Evolutionary conservation across 306 rosid species (phyloP).

Genomic region (Cicer chorassanicum): DNA sequence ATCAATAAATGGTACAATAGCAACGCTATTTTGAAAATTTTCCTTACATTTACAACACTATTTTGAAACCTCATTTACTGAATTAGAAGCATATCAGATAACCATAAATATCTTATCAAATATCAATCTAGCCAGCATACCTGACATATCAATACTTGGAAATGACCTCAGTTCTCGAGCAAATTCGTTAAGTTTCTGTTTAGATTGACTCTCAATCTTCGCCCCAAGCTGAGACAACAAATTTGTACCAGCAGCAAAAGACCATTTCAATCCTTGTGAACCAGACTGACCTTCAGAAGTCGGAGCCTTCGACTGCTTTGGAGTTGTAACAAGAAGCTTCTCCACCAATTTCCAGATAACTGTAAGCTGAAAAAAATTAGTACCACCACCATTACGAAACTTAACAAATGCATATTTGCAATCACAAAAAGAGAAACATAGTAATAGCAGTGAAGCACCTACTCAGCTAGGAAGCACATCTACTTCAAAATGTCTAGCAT

Average conservation of each 20-base stretch:
- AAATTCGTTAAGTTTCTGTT: slow-evolving; percentile 88
- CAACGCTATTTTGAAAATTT: slow-evolving; percentile 2
- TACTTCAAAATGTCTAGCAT: slow-evolving; percentile 15
- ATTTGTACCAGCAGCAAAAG: slow-evolving; percentile 77
- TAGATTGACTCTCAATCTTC: slow-evolving; percentile 83
- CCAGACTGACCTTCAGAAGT: slow-evolving; percentile 58
- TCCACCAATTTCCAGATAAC: slow-evolving; percentile 96
- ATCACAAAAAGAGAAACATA: slow-evolving; percentile 25
- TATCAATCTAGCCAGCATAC: slow-evolving; percentile 57
- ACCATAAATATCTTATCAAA: slow-evolving; percentile 19
- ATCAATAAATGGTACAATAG: background rate
- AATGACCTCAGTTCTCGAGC: slow-evolving; percentile 84
- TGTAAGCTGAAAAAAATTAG: slow-evolving; percentile 88
- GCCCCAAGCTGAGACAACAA: slow-evolving; percentile 73
- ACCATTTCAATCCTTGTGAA: slow-evolving; percentile 77
- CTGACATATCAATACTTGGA: slow-evolving; percentile 89
- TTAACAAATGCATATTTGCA: slow-evolving; percentile 26
- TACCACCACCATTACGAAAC: slow-evolving; percentile 53
- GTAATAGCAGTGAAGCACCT: slow-evolving; percentile 9
- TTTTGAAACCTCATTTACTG: slow-evolving; percentile 10
- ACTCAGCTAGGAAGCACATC: slow-evolving; percentile 27
- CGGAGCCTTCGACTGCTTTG: slow-evolving; percentile 58
- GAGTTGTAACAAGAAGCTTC: slow-evolving; percentile 70
- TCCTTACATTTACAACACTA: background rate
- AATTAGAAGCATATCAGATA: slow-evolving; percentile 38